phyloP scores from a whole-genome alignment of 371 early-diverging fungal species.

The Quaeritorhiza haematococci region DNA sequence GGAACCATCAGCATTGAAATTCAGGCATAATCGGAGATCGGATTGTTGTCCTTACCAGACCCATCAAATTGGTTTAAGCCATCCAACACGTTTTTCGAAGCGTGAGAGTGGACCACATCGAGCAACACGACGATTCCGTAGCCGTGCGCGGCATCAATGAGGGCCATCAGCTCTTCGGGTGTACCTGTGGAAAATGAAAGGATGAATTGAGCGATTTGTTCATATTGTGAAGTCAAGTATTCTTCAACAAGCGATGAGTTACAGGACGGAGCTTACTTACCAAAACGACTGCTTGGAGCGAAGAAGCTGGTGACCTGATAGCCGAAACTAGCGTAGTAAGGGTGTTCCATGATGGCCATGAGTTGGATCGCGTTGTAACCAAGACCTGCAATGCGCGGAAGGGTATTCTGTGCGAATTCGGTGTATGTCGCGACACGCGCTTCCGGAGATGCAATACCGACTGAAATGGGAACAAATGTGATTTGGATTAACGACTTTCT shows the following conservation, averaged over 20 bases:
- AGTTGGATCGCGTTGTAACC: conserved; percentile 94
- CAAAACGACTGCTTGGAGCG: conserved; percentile 85
- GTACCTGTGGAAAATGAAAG: conserved; percentile 36
- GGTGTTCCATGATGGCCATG: conserved; percentile 98
- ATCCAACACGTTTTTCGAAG: conserved; percentile 89
- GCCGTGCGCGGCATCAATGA: conserved; percentile 91
- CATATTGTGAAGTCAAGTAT: too few relatives aligned
- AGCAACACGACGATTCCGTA: conserved; percentile 83
- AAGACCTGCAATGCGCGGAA: conserved; percentile 82
- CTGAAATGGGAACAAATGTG: conserved; percentile 30
- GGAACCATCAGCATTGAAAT: too few relatives aligned
- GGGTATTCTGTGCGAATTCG: conserved; percentile 78
- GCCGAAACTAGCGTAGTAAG: conserved; percentile 96
- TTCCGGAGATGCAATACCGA: conserved; percentile 88
- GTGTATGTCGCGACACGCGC: conserved; percentile 74
- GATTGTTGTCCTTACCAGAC: conserved; percentile 50
- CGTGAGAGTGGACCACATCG: conserved; percentile 96
- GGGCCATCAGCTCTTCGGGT: conserved; percentile 81
- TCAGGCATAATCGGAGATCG: background rate
- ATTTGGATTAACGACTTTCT: too few relatives aligned
- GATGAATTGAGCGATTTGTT: too few relatives aligned
- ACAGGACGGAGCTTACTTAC: conserved; percentile 29
- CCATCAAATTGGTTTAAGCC: conserved; percentile 95
- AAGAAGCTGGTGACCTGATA: conserved; percentile 96
- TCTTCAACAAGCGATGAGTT: too few relatives aligned